Percentiles rank a stretch among this genome's conserved stretches.
Evolutionary conservation across 305 asterid genomes (phyloP).

Genomic region (Fraxinus baroniana): DNA sequence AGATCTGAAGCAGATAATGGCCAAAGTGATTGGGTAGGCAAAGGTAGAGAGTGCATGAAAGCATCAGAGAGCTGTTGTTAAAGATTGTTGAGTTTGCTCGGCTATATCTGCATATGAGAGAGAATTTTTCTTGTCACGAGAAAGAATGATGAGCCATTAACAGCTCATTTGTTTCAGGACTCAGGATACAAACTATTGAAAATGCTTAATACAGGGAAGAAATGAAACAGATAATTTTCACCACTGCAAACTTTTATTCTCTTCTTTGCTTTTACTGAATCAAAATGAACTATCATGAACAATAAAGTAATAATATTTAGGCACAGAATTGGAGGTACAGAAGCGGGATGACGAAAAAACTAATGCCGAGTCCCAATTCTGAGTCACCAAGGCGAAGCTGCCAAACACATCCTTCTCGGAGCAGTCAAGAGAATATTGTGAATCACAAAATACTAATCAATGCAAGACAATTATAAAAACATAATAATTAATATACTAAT

Average conservation of each 20-base stretch:
- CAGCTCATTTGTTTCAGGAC: neutral
- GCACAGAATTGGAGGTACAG: neutral
- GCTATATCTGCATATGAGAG: neutral
- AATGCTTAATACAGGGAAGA: neutral
- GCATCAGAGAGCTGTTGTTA: neutral
- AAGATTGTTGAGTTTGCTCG: neutral
- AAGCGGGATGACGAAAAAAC: neutral
- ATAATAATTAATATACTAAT: neutral
- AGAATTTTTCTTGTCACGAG: neutral
- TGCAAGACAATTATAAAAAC: neutral
- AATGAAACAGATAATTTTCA: neutral
- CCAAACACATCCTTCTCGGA: neutral
- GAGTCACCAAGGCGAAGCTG: neutral
- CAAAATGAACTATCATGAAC: neutral
- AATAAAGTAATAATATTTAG: neutral
- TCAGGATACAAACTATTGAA: neutral
- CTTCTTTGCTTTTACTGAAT: neutral
- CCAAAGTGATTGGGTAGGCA: neutral
- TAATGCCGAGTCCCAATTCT: neutral
- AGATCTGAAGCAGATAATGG: neutral
- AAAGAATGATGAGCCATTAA: neutral
- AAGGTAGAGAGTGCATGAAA: neutral
- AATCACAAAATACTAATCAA: constrained; percentile 2
- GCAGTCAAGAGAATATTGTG: constrained; percentile 9
- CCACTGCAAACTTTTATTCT: neutral